Evolutionary conservation across 2,329 filamentous ascomycete genomes (phyloP).

Genomic region (Aspergillus luchuensis): DNA sequence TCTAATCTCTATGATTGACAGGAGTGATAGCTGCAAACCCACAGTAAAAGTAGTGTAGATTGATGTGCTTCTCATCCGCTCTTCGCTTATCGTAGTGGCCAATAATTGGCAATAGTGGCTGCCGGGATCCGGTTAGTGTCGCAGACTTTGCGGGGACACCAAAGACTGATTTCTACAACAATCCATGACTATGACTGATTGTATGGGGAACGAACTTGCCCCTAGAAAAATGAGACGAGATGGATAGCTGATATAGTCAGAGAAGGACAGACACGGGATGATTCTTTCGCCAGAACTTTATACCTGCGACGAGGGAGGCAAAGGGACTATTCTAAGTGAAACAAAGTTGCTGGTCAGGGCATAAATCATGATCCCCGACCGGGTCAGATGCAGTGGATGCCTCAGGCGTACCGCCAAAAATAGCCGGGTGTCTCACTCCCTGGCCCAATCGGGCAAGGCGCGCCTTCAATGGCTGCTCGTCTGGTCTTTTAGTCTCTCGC

Average conservation of each 20-base stretch:
- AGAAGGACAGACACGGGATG: no score
- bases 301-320: no score
- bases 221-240: no score
- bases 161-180: not conserved
- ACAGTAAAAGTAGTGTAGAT: not conserved
- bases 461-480: not conserved
- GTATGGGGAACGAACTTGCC: no score
- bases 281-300: no score
- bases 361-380: no score
- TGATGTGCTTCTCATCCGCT: not conserved
- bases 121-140: not conserved
- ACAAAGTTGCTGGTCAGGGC: no score
- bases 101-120: slow-evolving; percentile 14
- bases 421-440: slow-evolving; percentile 27
- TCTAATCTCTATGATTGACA: no score
- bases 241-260: no score
- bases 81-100: not conserved
- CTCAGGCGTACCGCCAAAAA: slow-evolving; percentile 25
- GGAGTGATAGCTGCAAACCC: no score
- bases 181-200: no score
- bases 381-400: slow-evolving; percentile 4
- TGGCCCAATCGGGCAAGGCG: slow-evolving; percentile 19
- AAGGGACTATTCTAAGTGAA: no score
- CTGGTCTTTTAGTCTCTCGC: slow-evolving; percentile 13
- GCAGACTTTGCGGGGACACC: slow-evolving; percentile 3